Percentiles rank a stretch among this genome's conserved stretches.
Conservation (phyloP, 495 filamentous ascomycete species). For the Hyaloscypha hepaticicola region DNA sequence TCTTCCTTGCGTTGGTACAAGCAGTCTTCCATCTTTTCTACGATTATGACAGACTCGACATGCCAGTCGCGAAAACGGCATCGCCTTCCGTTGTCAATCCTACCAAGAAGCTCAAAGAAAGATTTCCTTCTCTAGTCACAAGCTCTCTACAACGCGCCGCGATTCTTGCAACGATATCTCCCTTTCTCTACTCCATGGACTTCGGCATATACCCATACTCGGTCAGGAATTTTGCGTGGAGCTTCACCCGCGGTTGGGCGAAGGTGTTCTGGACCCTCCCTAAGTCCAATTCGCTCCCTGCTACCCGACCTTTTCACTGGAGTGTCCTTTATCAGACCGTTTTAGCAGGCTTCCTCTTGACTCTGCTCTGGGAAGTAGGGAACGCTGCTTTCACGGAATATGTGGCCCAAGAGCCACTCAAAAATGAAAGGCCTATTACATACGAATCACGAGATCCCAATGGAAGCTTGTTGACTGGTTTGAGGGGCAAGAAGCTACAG, state of each 20-base stretch:
- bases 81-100: slow-evolving; percentile 34
- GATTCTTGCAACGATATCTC: slow-evolving; percentile 45
- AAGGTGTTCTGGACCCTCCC: slow-evolving; percentile 73
- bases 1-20: slow-evolving; percentile 67
- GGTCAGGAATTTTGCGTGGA: slow-evolving; percentile 64
- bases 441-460: slow-evolving; percentile 86
- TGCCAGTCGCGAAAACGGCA: slow-evolving; percentile 27
- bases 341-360: slow-evolving; percentile 62
- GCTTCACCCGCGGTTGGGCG: slow-evolving; percentile 62
- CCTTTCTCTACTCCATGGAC: slow-evolving; percentile 60
- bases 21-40: slow-evolving; percentile 64
- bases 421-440: slow-evolving; percentile 79
- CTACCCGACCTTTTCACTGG: slow-evolving; percentile 55
- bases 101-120: slow-evolving; percentile 30
- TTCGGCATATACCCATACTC: slow-evolving; percentile 34
- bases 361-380: slow-evolving; percentile 68
- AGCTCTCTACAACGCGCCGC: slow-evolving; percentile 42
- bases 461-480: slow-evolving; percentile 79
- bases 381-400: slow-evolving; percentile 76
- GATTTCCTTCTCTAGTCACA: slow-evolving; percentile 35
- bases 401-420: slow-evolving; percentile 76
- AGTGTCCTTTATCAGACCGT: slow-evolving; percentile 59
- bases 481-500: slow-evolving; percentile 71
- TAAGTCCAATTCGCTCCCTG: slow-evolving; percentile 59
- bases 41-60: slow-evolving; percentile 66